These are phyloP conservation scores for Aureobasidium namibiae DNA, from an alignment of 2,329 filamentous ascomycete species.

Conservation along the genomic window DNA sequence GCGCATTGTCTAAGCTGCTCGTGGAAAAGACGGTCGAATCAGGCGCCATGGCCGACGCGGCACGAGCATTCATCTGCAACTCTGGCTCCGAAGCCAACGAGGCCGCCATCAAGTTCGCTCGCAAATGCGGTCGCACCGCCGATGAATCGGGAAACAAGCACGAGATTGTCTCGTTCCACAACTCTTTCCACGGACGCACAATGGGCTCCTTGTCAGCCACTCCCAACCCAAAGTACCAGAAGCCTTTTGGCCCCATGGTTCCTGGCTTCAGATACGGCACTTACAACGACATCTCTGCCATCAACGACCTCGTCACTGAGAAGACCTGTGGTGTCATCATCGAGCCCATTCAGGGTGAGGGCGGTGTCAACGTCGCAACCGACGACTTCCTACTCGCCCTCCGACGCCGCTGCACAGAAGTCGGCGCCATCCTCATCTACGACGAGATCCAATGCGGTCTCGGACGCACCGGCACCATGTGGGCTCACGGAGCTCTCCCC, in stretches of 20 bases:
- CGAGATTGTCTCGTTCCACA: conserved; percentile 83
- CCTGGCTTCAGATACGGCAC: conserved; percentile 83
- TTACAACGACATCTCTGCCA: conserved; percentile 70
- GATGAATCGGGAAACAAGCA: conserved; percentile 48
- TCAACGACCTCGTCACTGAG: conserved; percentile 68
- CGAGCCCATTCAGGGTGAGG: conserved; percentile 96
- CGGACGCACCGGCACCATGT: conserved; percentile 75
- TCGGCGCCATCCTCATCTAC: conserved; percentile 83
- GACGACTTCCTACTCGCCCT: conserved; percentile 77
- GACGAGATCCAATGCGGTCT: conserved; percentile 98
- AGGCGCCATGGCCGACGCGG: conserved; percentile 72
- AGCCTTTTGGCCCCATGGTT: conserved; percentile 89
- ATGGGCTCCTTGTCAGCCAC: conserved; percentile 95
- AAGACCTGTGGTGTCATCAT: conserved; percentile 90
- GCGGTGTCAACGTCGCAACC: conserved; percentile 76
- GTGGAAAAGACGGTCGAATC: conserved; percentile 72
- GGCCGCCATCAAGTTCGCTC: conserved; percentile 91
- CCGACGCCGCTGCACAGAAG: conserved; percentile 74
- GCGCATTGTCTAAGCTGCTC: conserved; percentile 75
- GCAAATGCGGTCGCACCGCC: conserved; percentile 69
- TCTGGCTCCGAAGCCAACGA: conserved; percentile 96
- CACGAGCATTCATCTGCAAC: conserved; percentile 86
- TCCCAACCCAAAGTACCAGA: conserved; percentile 95
- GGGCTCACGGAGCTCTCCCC: conserved; percentile 74
- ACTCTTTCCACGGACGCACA: conserved; percentile 91